phyloP scores from a whole-genome alignment of 139 green algal species.

The Eudorina sp. region DNA sequence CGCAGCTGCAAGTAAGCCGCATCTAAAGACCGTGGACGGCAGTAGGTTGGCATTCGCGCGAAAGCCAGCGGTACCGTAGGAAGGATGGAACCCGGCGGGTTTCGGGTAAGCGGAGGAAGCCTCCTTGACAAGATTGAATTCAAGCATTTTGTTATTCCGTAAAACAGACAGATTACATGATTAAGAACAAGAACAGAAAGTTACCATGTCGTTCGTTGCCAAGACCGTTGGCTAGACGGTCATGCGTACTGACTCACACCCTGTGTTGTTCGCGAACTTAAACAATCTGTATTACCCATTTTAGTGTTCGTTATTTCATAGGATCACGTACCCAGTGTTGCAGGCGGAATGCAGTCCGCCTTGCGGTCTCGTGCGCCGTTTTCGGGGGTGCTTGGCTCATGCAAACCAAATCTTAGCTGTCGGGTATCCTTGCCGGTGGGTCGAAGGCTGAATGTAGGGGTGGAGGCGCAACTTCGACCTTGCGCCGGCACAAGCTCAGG shows the following conservation, averaged over 20 bases:
- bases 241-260: too few relatives aligned
- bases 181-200: too few relatives aligned
- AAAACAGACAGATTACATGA: too few relatives aligned
- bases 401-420: not conserved
- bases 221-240: too few relatives aligned
- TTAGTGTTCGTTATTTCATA: too few relatives aligned
- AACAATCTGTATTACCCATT: too few relatives aligned
- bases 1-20: slow-evolving; percentile 86
- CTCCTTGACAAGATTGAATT: not conserved
- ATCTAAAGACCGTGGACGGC: slow-evolving; percentile 90
- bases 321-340: not conserved
- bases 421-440: not conserved
- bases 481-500: slow-evolving; percentile 11
- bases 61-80: slow-evolving; percentile 97
- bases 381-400: not conserved
- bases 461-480: slow-evolving; percentile 20
- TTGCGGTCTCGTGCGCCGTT: not conserved
- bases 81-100: slow-evolving; percentile 48
- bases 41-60: slow-evolving; percentile 78
- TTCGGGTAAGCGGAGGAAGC: slow-evolving; percentile 46
- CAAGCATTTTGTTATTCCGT: too few relatives aligned
- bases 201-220: too few relatives aligned
- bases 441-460: not conserved
- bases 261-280: too few relatives aligned
- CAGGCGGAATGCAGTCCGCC: slow-evolving; percentile 24